Evolutionary conservation across 805 yeast genomes (phyloP), one percentile per base, ranked within the genome.

Genomic region (Candida ascalaphidarum): DNA sequence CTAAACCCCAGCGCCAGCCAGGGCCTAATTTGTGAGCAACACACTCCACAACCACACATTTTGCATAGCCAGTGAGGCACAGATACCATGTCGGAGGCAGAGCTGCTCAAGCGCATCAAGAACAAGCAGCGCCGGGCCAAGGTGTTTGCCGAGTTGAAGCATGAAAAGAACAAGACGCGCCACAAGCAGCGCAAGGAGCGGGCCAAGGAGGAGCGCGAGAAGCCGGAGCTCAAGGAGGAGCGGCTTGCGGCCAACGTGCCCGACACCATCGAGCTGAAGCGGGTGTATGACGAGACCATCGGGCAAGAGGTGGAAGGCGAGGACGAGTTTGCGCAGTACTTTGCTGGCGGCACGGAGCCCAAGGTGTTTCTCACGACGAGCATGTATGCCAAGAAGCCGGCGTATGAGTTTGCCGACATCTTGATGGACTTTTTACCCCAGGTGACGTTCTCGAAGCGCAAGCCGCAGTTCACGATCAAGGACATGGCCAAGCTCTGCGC

Each of bases 361-460:
- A 92, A 92, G 53, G 81, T 92, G 25, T 65, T 92, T 31, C 61
- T 92, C 30, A 92, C 98, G 6, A 92, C 98, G 6, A 85, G 77
- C 54, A 83, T 83, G 22, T 68, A 76, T 42, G 96, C 97, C 11
- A 77, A 76, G 44, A 83, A 82, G 48, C 71, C 73, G 22, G 96
- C 95, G 0, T 88, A 85, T 51, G 88, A 81, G 46, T 86, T 92
- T 61, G 88, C 95, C 7, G 92, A 88, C 37, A 68, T 81, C 31
- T 60, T 92, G 40, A 71, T 82, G 59, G 95, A 86, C 38, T 68
- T 88, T 21, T 56, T 92, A 22, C 97, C 97, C 21, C 79, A 82
- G 43, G 73, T 81, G 1, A 78, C 88, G 5, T 92, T 89, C 50
- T 77, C 88, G 34, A 85, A 88, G 55, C 71, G 98, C 33, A 85